Evolutionary conservation across 73 alveolate genomes (phyloP), one percentile per base, ranked within the genome.

Genomic region (Paramecium bursaria): DNA sequence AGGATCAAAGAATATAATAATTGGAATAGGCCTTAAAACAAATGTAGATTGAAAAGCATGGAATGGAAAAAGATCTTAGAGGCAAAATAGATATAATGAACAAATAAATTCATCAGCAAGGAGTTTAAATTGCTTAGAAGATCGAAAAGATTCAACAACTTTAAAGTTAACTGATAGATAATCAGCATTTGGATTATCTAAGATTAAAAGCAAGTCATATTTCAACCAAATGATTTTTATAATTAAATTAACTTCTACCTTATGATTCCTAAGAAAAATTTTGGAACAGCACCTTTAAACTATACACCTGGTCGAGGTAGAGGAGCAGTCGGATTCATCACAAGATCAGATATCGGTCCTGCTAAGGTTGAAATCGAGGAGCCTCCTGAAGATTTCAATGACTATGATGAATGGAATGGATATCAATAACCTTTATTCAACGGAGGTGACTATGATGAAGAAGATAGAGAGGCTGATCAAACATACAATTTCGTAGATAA

Each of bases 281-380:
- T 87, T 73, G 97, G 97, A 17, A 90, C 91, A 44, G 90, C 92
- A 13, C 97, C 97, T 13, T 88, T 90, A 15, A 88, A 88, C 51
- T 92, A 92, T 50, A 86, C 90, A 13, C 92, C 97, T n/a, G 97
- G 97, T 31, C 87, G 88, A 49, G 95, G 95, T 4, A 86, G 97
- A 86, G 97, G 95, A 15, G 95, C 95, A 19, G 88, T 87, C 25
- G 97, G 97, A 26, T 92, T 90, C 76, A 88, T 91, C 9, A 90
- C 97, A 13, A 49, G 97, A 33, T 86, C 94, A n/a, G 97, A 92
- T 51, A 85, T 79, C 42, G 97, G 95, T 13, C 94, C 95, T 35
- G 90, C 97, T 0, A 92, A 87, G n/a, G 75, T 52, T 54, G 75
- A 79, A 49, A 27, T 53, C 13, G 74, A 44, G 30, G 74, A 53